Conservation (phyloP, 1,284 basidiomycete genomes). For the Naganishia liquefaciens region DNA sequence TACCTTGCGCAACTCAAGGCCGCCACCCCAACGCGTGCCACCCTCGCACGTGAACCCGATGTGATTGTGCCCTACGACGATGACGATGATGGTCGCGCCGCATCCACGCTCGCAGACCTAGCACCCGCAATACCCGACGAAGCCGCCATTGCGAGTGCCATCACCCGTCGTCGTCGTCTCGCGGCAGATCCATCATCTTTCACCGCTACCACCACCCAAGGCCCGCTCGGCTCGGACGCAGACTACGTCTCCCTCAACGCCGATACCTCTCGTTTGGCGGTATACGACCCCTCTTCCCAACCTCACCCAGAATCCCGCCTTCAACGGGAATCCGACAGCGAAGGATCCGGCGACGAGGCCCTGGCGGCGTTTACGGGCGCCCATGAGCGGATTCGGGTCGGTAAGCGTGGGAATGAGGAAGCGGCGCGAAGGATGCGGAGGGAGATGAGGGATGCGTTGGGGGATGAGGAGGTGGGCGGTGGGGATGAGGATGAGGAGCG, state of each 20-base stretch:
- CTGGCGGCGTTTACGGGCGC: constrained; percentile 22
- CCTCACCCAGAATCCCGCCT: constrained; percentile 88
- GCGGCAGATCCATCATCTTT: constrained; percentile 77
- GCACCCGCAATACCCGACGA: constrained; percentile 68
- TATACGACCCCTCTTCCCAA: constrained; percentile 55
- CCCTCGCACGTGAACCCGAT: constrained; percentile 9
- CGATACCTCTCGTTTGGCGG: constrained; percentile 54
- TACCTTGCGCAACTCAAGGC: constrained; percentile 82
- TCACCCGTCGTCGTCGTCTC: constrained; percentile 56
- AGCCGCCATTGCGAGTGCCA: constrained; percentile 73
- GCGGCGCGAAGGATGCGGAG: constrained; percentile 19
- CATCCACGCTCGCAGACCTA: constrained; percentile 48
- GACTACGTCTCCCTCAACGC: constrained; percentile 84
- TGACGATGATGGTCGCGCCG: not conserved
- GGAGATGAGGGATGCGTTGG: constrained; percentile 28
- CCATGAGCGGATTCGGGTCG: constrained; percentile 2
- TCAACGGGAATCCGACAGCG: constrained; percentile 85
- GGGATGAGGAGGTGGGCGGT: constrained; percentile 1
- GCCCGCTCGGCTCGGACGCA: constrained; percentile 56
- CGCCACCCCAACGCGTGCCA: constrained; percentile 63
- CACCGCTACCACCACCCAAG: constrained; percentile 35
- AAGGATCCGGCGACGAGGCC: constrained; percentile 84
- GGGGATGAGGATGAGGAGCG: constrained; percentile 81
- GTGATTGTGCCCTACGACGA: constrained; percentile 17
- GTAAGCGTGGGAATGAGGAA: constrained; percentile 4